Base-by-base conservation (phyloP, 2,329 filamentous ascomycete species). In the Furcasterigmium furcatum region DNA sequence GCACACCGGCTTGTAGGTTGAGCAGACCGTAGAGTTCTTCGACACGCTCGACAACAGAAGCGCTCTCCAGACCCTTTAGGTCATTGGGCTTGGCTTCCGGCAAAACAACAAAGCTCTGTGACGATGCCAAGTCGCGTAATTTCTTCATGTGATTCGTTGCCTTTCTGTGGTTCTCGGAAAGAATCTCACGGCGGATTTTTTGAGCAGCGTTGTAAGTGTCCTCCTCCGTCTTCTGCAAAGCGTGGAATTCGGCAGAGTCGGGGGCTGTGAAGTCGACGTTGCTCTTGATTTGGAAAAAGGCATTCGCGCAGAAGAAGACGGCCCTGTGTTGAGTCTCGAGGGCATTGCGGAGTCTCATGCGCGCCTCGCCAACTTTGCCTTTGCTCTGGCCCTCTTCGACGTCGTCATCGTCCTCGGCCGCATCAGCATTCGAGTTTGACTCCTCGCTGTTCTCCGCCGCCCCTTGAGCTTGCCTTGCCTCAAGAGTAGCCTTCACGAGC, bases 241-340 rank as follows among this genome's bases (percentile, higher is more conserved):
- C 65, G 43, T 74, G 68, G 56, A 84, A 91, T 14, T 85, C 78
- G 1, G 84, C 80, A 0, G 87, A 88, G 5, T 82, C 81, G 1
- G 84, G 80, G 19, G 70, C 60, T 0, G 84, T 90, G 55, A 85
- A 68, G 2, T 79, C 72, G 38, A 78, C 63, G 46, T 91, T 80
- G 1, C 81, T 79, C 58, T 91, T 94, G 50, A 95, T 87, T 58
- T 96, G 89, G 58, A 84, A 96, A 54, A 85, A 84, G 0, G 84
- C 86, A 54, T 91, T 96, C 13, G 85, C 90, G 21, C 85, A 85
- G 59, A 95, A 96, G 67, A 96, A 96, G 1, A 82, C 75, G 24
- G 86, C 89, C 52, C 85, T 83, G 61, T 96, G 92, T 49, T 92
- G 79, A 36, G 95, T 65, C 59, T 95, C 90, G 16, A 96, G 71